phyloP scores from a whole-genome alignment of 352 stramenopile genomes.

The Thraustochytrium striatum region DNA sequence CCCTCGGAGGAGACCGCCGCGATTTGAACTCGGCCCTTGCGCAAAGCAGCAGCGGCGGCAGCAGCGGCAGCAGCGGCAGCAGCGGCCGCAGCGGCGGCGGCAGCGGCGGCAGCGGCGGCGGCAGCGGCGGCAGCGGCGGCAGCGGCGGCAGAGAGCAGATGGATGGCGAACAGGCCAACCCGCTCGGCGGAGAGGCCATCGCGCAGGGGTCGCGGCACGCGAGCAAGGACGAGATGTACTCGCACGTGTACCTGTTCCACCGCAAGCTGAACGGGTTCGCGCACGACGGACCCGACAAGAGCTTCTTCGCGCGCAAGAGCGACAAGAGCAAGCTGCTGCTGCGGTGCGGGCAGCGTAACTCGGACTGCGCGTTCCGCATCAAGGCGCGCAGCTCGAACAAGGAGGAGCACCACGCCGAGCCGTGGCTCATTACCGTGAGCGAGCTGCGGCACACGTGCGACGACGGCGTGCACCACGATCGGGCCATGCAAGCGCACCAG shows the following conservation, averaged over 20 bases:
- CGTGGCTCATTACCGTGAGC: slow-evolving; percentile 22
- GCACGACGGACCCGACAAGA: slow-evolving; percentile 9
- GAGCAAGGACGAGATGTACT: slow-evolving; percentile 41
- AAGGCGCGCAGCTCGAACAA: slow-evolving; percentile 29
- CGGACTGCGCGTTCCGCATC: slow-evolving; percentile 31
- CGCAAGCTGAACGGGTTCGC: not conserved
- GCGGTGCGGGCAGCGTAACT: slow-evolving; percentile 10
- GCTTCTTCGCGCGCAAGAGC: slow-evolving; percentile 42
- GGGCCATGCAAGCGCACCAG: no score
- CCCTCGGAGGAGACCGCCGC: no score
- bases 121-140: not conserved
- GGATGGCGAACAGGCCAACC: not conserved
- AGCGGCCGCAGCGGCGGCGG: not conserved
- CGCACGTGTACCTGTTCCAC: slow-evolving; percentile 23
- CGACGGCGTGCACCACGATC: no score
- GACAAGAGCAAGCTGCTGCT: slow-evolving; percentile 46
- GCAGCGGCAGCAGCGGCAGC: not conserved
- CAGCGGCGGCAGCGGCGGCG: not conserved
- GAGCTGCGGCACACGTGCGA: slow-evolving; percentile 18
- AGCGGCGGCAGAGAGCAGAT: not conserved
- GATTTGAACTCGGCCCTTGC: not conserved
- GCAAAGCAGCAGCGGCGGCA: not conserved
- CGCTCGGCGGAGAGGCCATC: not conserved
- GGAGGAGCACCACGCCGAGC: not conserved
- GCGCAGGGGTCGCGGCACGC: not conserved